Percentiles rank a stretch among this genome's conserved stretches.
Evolutionary conservation across 1,284 basidiomycete species (phyloP).

Genomic region (Ganoderma lucidum): DNA sequence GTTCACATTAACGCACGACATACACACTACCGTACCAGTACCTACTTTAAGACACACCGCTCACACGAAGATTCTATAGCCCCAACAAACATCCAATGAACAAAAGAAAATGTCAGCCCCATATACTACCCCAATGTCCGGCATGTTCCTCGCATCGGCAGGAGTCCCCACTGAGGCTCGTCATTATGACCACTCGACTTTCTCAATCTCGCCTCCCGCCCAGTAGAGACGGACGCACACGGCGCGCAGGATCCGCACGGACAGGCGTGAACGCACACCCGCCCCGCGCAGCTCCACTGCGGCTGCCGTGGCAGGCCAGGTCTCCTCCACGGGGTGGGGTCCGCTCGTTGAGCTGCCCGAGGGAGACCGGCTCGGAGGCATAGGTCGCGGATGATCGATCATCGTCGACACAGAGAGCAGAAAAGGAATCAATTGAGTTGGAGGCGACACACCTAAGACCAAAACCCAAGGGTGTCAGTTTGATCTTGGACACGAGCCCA

Average conservation of each 20-base stretch:
- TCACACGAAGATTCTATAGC: neutral
- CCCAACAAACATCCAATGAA: neutral
- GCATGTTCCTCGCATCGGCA: slow-evolving; percentile 73
- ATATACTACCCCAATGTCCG: slow-evolving; percentile 75
- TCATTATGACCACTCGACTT: slow-evolving; percentile 41
- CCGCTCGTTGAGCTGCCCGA: slow-evolving; percentile 25
- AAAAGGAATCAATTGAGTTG: neutral
- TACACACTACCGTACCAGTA: neutral
- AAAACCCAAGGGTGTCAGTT: neutral
- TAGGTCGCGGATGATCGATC: neutral
- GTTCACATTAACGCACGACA: neutral
- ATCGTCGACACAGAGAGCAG: neutral
- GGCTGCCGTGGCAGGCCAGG: slow-evolving; percentile 21
- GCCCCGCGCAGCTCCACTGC: slow-evolving; percentile 34
- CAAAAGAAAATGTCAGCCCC: slow-evolving; percentile 60
- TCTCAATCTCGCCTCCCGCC: slow-evolving; percentile 32
- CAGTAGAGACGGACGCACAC: slow-evolving; percentile 18
- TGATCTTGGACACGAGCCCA: neutral
- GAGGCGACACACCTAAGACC: neutral
- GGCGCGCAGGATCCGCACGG: slow-evolving; percentile 33
- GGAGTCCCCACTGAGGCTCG: slow-evolving; percentile 77
- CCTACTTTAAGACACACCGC: neutral
- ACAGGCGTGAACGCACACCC: slow-evolving; percentile 27
- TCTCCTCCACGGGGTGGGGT: slow-evolving; percentile 25
- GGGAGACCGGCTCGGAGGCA: slow-evolving; percentile 29